Conservation (phyloP, 2,329 filamentous ascomycete species). For the Fusarium abutilonis region DNA sequence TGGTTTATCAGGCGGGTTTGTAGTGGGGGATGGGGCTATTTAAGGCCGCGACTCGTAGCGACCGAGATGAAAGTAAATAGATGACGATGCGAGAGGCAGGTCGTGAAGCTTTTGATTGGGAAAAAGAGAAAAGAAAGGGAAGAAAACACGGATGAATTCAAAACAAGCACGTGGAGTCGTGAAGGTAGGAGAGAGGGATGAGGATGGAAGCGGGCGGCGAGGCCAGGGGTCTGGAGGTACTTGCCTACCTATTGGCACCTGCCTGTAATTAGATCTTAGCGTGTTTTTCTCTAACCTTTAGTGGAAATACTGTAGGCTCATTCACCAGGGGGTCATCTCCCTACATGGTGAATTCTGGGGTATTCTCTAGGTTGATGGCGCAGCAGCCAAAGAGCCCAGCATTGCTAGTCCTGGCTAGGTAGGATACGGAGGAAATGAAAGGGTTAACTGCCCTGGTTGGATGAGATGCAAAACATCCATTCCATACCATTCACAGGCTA, state of each 20-base stretch:
- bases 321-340: constrained; percentile 22
- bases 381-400: constrained; percentile 32
- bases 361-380: constrained; percentile 11
- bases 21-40: constrained; percentile 7
- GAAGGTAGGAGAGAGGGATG: constrained; percentile 24
- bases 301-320: constrained; percentile 7
- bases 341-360: constrained; percentile 13
- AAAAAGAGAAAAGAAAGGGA: constrained; percentile 28
- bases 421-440: constrained; percentile 41
- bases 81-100: constrained; percentile 16
- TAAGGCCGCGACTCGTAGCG: constrained; percentile 23
- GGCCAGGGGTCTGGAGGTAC: constrained; percentile 31
- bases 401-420: constrained; percentile 17
- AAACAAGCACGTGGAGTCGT: constrained; percentile 46
- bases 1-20: constrained; percentile 11
- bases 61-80: constrained; percentile 15
- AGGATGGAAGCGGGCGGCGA: constrained; percentile 19
- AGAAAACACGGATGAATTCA: constrained; percentile 35
- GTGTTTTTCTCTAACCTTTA: not conserved
- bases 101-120: constrained; percentile 11
- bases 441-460: constrained; percentile 33
- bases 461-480: constrained; percentile 26
- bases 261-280: constrained; percentile 6
- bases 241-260: constrained; percentile 27
- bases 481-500: not conserved